Base-by-base conservation (phyloP, 441 rosid species). In the Croton laevigatus region DNA sequence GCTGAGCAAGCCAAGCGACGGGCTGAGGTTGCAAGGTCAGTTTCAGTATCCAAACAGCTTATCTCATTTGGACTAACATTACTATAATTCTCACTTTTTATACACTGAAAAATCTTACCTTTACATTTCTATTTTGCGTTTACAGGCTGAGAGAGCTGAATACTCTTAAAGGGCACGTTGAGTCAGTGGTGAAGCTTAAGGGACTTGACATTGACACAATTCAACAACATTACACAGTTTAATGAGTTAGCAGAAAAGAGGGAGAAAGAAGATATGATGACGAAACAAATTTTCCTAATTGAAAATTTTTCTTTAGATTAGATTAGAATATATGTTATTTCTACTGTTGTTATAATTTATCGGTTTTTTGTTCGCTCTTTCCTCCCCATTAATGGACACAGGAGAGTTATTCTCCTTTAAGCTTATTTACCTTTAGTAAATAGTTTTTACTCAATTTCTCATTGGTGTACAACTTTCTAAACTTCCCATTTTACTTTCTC, bases 1-100 rank as follows among this genome's bases (percentile, higher is more conserved):
- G 97, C 97, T 3, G 98, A 93, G 81, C 97, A 93, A 79, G 98
- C 96, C 58, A 93, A 85, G 80, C 80, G 97, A 4, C 81, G 98
- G 34, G 98, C 98, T 61, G 97, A 91, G 78, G 87, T 93, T 73
- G 95, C 94, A 53, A 90, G 93, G 97, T 92, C 80, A 80, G 62
- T 27, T 27, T 27, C 32, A 27, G 32, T 27, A 27, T 27, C 32
- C 32, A 27, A 27, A 27, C 2, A 27, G 32, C 32, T 27, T 27
- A 27, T 27, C 2, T 2, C 32, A 27, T 27, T 27, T 27, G 32
- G 32, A 27, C 32, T 27, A 27, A 2, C 32, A 27, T 27, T 27
- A 27, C 32, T 27, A 27, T 1, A 27, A 27, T 27, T 27, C 32
- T 27, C 32, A 27, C 32, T 27, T 27, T 27, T 27, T 27, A 27